phyloP scores from a whole-genome alignment of 169 alveolate genomes.

The Plasmodium vinckei region DNA sequence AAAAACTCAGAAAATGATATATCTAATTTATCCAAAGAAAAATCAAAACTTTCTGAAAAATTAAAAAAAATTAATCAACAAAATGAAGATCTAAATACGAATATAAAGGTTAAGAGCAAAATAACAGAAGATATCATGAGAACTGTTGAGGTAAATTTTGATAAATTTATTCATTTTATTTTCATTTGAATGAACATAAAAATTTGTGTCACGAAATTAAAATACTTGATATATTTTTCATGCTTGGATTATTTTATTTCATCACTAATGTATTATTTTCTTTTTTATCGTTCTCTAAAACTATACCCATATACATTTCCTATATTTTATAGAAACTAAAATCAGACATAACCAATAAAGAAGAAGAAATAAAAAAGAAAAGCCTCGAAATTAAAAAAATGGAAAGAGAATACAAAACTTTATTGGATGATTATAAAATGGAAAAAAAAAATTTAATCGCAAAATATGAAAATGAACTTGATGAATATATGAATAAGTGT shows the following conservation, averaged over 20 bases:
- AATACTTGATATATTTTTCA: not conserved
- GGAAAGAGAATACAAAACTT: constrained; percentile 65
- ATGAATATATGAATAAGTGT: constrained; percentile 47
- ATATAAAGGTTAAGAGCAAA: constrained; percentile 42
- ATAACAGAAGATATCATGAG: constrained; percentile 50
- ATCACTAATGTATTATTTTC: too few species aligned
- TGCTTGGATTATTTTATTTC: not conserved
- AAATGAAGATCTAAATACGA: constrained; percentile 60
- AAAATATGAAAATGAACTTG: constrained; percentile 70
- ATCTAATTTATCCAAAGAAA: constrained; percentile 17
- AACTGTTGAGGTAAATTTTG: constrained; percentile 40
- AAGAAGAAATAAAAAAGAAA: constrained; percentile 61
- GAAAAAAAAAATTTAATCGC: constrained; percentile 61
- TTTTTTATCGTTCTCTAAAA: too few species aligned
- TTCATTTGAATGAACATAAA: not conserved
- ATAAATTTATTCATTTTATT: not conserved
- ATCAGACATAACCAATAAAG: constrained; percentile 32
- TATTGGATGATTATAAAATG: constrained; percentile 62
- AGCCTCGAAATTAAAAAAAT: constrained; percentile 38
- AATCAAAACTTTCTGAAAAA: constrained; percentile 4
- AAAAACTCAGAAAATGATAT: constrained; percentile 25
- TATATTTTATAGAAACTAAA: constrained; percentile 28
- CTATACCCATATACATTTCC: not conserved
- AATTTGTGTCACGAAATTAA: not conserved
- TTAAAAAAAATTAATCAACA: constrained; percentile 11